A percentile compares a stretch with the other conserved stretches of the same genome.
Conservation (phyloP, 306 rosid species). For the Fagus sylvatica region DNA sequence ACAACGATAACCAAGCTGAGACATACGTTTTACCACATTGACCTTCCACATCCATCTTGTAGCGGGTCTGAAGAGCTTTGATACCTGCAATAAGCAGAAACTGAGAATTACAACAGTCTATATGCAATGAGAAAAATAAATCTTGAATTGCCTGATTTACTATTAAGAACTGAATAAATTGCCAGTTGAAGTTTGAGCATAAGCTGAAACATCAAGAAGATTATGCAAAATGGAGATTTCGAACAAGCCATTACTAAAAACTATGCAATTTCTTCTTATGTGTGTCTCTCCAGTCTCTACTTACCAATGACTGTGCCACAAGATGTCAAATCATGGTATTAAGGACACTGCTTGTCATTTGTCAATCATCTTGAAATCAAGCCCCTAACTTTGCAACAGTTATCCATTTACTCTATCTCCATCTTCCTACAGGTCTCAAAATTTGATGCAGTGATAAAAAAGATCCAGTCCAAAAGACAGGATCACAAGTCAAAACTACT, state of each 20-base stretch:
- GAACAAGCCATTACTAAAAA: background rate
- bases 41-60: conserved; percentile 68
- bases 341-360: too few species aligned
- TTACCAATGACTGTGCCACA: background rate
- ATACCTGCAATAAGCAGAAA: conserved; percentile 44
- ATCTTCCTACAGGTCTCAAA: background rate
- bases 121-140: background rate
- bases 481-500: too few species aligned
- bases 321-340: too few species aligned
- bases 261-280: background rate
- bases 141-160: background rate
- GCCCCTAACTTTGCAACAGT: too few species aligned
- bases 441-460: background rate
- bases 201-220: background rate
- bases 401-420: too few species aligned
- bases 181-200: background rate
- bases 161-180: background rate
- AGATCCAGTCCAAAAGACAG: too few species aligned
- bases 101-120: background rate
- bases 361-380: too few species aligned
- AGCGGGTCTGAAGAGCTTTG: conserved; percentile 62
- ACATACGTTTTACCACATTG: conserved; percentile 71
- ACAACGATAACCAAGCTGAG: background rate
- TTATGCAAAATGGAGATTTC: background rate
- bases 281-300: background rate